Percentiles rank a stretch among this genome's conserved stretches.
Conservation (phyloP, 805 yeast species). For the Wickerhamiella spandovensis region DNA sequence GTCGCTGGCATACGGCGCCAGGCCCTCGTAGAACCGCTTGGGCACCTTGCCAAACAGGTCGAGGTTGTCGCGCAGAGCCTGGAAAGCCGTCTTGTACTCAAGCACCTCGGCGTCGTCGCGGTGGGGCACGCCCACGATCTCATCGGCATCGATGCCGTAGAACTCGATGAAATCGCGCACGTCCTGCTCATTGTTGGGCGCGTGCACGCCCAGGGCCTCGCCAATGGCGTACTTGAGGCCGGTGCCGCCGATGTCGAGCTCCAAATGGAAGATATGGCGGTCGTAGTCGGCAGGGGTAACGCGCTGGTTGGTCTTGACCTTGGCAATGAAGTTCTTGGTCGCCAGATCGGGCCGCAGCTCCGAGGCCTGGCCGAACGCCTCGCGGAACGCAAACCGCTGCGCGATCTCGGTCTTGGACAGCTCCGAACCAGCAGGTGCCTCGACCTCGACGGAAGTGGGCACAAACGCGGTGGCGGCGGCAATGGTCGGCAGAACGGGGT, state of each 20-base stretch:
- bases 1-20: conserved; percentile 60
- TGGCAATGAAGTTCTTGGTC: conserved; percentile 69
- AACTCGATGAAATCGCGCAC: conserved; percentile 56
- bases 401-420: conserved; percentile 39
- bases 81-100: conserved; percentile 74
- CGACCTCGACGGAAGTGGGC: conserved; percentile 1
- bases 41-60: conserved; percentile 94
- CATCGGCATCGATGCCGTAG: conserved; percentile 61
- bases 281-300: conserved; percentile 82
- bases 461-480: background rate
- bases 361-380: conserved; percentile 49
- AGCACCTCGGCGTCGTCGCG: conserved; percentile 36
- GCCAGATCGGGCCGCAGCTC: conserved; percentile 83
- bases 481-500: background rate
- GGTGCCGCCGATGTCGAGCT: conserved; percentile 81
- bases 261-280: conserved; percentile 92
- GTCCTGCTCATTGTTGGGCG: conserved; percentile 54
- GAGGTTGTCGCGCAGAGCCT: conserved; percentile 62
- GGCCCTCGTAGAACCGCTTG: conserved; percentile 78
- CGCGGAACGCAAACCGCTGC: conserved; percentile 64
- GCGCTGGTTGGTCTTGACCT: conserved; percentile 82
- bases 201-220: conserved; percentile 93
- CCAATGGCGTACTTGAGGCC: conserved; percentile 88
- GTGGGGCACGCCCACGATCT: conserved; percentile 56
- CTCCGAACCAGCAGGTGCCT: conserved; percentile 32